A percentile compares a stretch with the other conserved stretches of the same genome.
Conservation (phyloP, 805 yeast genomes). For the Kazachstania martiniae region DNA sequence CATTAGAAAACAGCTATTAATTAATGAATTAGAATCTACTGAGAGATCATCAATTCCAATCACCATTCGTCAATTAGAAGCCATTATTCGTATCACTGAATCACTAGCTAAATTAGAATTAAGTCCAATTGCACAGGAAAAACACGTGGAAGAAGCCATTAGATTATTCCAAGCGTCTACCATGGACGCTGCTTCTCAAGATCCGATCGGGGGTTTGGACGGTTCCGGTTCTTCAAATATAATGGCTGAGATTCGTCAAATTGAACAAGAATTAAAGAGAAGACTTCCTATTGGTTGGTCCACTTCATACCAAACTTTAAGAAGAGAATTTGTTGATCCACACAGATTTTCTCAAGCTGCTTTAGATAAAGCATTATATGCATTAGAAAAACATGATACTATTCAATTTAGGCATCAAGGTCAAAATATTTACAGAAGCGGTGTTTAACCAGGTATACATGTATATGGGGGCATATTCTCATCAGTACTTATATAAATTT, state of each 20-base stretch:
- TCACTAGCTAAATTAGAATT: slow-evolving; percentile 80
- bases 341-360: slow-evolving; percentile 57
- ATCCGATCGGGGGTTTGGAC: slow-evolving; percentile 38
- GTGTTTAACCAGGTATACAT: slow-evolving; percentile 33
- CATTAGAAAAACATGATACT: slow-evolving; percentile 78
- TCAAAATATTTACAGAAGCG: slow-evolving; percentile 65
- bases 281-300: slow-evolving; percentile 96
- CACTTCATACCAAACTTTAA: slow-evolving; percentile 72
- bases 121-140: slow-evolving; percentile 73
- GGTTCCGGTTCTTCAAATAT: slow-evolving; percentile 45
- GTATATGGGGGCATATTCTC: not conserved
- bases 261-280: slow-evolving; percentile 78
- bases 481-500: not conserved
- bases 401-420: slow-evolving; percentile 83
- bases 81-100: slow-evolving; percentile 91
- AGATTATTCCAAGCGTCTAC: slow-evolving; percentile 93
- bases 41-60: slow-evolving; percentile 94
- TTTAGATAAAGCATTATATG: slow-evolving; percentile 69
- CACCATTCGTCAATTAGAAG: slow-evolving; percentile 95
- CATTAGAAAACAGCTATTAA: slow-evolving; percentile 73
- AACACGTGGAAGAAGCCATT: slow-evolving; percentile 92
- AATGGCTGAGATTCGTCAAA: slow-evolving; percentile 60
- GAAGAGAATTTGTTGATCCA: slow-evolving; percentile 68
- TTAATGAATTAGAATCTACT: slow-evolving; percentile 68
- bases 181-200: slow-evolving; percentile 73